Percentiles rank a stretch among this genome's conserved stretches.
Evolutionary conservation across 352 stramenopile genomes (phyloP).

Genomic region (Phytophthora ramorum): DNA sequence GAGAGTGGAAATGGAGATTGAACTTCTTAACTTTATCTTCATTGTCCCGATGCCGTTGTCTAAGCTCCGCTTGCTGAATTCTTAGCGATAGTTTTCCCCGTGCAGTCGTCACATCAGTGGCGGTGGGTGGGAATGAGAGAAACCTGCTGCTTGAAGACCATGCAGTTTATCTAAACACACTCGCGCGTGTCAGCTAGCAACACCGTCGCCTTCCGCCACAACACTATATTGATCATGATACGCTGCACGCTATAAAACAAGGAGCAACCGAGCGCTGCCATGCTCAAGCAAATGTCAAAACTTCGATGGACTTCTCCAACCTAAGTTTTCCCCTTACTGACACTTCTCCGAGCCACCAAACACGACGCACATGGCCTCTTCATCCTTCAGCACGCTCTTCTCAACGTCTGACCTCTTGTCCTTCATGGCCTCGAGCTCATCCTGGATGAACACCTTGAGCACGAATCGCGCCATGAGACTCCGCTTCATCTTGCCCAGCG

Average conservation of each 20-base stretch:
- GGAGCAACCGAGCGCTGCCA: slow-evolving; percentile 5
- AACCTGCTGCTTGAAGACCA: slow-evolving; percentile 12
- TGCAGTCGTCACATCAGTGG: no score
- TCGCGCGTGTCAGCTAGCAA: no score
- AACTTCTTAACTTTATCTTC: no score
- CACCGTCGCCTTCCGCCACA: background rate
- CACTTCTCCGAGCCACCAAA: slow-evolving; percentile 36
- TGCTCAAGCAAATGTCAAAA: slow-evolving; percentile 6
- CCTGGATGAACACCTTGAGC: slow-evolving; percentile 40
- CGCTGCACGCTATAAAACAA: slow-evolving; percentile 33
- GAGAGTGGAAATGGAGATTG: no score
- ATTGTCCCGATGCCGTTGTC: no score
- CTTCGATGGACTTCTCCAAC: slow-evolving; percentile 5
- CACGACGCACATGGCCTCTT: no score
- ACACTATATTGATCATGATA: slow-evolving; percentile 29
- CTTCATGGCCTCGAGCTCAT: slow-evolving; percentile 38
- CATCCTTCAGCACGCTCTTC: slow-evolving; percentile 38
- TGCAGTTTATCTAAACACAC: no score
- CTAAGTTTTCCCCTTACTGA: slow-evolving; percentile 17
- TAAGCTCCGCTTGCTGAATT: no score
- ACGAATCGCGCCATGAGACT: slow-evolving; percentile 31
- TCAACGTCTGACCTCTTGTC: slow-evolving; percentile 39
- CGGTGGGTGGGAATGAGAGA: no score
- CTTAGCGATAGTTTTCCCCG: no score
- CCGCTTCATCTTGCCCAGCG: slow-evolving; percentile 31